Conservation (phyloP, 352 stramenopile genomes). For the Pythium guiyangense region DNA sequence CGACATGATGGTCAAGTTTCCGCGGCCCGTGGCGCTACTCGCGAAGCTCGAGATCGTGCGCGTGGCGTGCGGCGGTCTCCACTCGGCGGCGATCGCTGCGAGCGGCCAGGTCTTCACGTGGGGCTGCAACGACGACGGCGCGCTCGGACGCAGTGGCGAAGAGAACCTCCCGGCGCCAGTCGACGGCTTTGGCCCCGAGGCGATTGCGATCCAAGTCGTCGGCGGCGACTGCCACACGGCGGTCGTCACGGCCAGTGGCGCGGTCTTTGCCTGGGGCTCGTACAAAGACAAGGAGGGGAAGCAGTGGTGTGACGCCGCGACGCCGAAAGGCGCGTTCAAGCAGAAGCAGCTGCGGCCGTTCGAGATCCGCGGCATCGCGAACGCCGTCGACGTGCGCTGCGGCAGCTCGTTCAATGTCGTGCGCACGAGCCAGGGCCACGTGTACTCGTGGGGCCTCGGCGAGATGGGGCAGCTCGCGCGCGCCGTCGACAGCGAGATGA, state of each 20-base stretch:
- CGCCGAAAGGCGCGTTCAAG: conserved; percentile 71
- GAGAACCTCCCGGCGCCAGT: conserved; percentile 73
- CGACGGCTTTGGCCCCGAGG: conserved; percentile 44
- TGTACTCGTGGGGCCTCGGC: conserved; percentile 92
- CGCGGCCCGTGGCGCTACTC: conserved; percentile 46
- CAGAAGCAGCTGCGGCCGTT: conserved; percentile 69
- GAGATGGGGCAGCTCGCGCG: conserved; percentile 87
- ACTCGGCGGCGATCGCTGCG: conserved; percentile 84
- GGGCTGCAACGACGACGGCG: conserved; percentile 91
- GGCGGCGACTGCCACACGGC: conserved; percentile 95
- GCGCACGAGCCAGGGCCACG: conserved; percentile 76
- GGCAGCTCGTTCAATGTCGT: conserved; percentile 85
- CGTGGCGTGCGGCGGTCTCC: conserved; percentile 89
- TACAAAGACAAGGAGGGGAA: conserved; percentile 98
- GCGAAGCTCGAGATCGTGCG: conserved; percentile 42
- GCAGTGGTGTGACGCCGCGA: conserved; percentile 81
- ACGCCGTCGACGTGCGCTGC: conserved; percentile 78
- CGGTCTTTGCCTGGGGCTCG: conserved; percentile 93
- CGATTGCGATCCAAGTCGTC: conserved; percentile 58
- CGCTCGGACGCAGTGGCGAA: conserved; percentile 80
- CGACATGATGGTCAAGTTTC: conserved; percentile 75
- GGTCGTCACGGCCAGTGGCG: conserved; percentile 82
- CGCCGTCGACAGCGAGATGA: conserved; percentile 56
- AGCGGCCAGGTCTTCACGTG: conserved; percentile 93
- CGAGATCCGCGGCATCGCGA: conserved; percentile 46